Evolutionary conservation across 306 rosid genomes (phyloP).

Genomic region (Vigna radiata): DNA sequence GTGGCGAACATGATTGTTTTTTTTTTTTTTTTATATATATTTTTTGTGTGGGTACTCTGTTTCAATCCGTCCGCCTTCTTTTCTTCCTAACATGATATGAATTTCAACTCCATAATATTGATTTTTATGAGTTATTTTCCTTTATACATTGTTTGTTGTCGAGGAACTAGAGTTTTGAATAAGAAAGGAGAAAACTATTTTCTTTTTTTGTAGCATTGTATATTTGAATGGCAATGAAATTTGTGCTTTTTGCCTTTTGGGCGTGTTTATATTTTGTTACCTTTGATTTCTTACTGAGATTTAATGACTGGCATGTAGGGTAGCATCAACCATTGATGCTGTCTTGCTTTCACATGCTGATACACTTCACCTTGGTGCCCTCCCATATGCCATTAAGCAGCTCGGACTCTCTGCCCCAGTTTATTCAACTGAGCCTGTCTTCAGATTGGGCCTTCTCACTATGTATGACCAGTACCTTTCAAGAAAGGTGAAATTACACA

Average conservation of each 20-base stretch:
- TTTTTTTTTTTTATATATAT: too few species aligned
- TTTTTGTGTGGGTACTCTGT: constrained; percentile 29
- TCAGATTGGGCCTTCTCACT: constrained; percentile 87
- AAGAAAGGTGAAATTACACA: constrained; percentile 68
- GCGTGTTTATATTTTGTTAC: constrained; percentile 14
- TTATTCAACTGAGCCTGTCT: constrained; percentile 88
- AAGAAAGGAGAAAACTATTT: background rate
- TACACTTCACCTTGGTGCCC: constrained; percentile 95
- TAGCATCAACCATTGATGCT: constrained; percentile 83
- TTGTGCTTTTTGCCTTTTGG: constrained; percentile 30
- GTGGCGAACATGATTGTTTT: background rate
- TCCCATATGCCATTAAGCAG: constrained; percentile 84
- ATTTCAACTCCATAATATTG: background rate
- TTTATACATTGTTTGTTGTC: background rate
- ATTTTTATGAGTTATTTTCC: background rate
- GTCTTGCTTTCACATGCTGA: constrained; percentile 87
- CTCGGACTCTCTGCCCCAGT: constrained; percentile 87
- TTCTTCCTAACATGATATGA: background rate
- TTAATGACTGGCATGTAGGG: constrained; percentile 56
- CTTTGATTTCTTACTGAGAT: constrained; percentile 34
- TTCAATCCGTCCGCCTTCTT: background rate
- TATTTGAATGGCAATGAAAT: background rate
- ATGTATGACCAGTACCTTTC: constrained; percentile 93
- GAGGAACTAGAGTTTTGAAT: background rate
- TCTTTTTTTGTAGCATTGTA: background rate